These are phyloP conservation scores for Mallotus japonicus DNA, from an alignment of 441 rosid genomes.

Conservation along the genomic window DNA sequence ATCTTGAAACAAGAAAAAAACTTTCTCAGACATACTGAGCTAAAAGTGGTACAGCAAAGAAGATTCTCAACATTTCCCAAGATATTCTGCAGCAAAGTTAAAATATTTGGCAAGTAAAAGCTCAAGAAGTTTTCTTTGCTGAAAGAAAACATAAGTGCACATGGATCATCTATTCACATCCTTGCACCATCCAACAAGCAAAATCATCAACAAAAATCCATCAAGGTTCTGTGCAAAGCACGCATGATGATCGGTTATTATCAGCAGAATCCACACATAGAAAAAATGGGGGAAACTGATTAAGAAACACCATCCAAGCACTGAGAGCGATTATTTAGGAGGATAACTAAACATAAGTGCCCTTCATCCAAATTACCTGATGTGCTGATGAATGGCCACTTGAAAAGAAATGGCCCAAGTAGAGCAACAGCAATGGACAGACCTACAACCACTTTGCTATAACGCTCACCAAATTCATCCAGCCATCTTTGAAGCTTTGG, in stretches of 20 bases:
- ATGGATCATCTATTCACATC: not conserved
- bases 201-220: not conserved
- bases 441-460: conserved; percentile 89
- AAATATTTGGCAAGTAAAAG: not conserved
- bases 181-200: not conserved
- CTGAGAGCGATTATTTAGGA: not conserved
- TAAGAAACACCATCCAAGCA: not conserved
- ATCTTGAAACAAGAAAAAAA: conserved; percentile 5
- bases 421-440: conserved; percentile 76
- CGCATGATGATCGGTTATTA: not conserved
- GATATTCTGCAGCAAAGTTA: not conserved
- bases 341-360: not conserved
- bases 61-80: not conserved
- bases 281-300: not conserved
- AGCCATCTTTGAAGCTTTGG: conserved; percentile 97
- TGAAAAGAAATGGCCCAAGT: conserved; percentile 86
- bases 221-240: not conserved
- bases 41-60: not conserved
- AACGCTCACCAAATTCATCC: conserved; percentile 93
- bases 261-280: not conserved
- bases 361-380: conserved; percentile 52
- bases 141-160: not conserved
- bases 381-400: conserved; percentile 89
- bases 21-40: not conserved
- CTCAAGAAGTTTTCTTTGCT: not conserved